Conservation (phyloP, 352 stramenopile genomes). For the Phytophthora hibernalis region DNA sequence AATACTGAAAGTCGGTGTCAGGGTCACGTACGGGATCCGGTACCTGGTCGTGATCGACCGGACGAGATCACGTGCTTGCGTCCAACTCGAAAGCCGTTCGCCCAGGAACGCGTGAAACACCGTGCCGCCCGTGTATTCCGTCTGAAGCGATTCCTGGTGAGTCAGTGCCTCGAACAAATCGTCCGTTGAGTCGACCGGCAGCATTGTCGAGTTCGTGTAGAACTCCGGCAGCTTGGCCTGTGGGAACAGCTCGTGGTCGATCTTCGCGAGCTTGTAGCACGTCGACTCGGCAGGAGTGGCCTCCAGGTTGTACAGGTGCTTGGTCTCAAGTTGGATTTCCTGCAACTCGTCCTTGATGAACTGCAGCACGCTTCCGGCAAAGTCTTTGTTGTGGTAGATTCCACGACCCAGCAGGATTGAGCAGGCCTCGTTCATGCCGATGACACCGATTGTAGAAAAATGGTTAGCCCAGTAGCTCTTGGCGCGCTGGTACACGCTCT, state of each 20-base stretch:
- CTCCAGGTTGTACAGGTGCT: slow-evolving; percentile 42
- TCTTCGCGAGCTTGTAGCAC: slow-evolving; percentile 42
- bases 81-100: slow-evolving; percentile 42
- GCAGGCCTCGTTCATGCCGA: slow-evolving; percentile 43
- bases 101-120: slow-evolving; percentile 43
- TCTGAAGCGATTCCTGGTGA: slow-evolving; percentile 43
- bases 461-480: slow-evolving; percentile 45
- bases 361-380: slow-evolving; percentile 33
- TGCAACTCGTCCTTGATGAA: slow-evolving; percentile 43
- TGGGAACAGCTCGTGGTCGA: slow-evolving; percentile 36
- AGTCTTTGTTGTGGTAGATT: slow-evolving; percentile 44
- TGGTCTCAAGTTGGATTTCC: slow-evolving; percentile 39
- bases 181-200: slow-evolving; percentile 38
- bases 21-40: slow-evolving; percentile 39
- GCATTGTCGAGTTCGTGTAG: slow-evolving; percentile 45
- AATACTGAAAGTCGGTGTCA: slow-evolving; percentile 41
- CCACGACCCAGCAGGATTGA: slow-evolving; percentile 33
- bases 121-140: slow-evolving; percentile 39
- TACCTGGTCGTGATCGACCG: slow-evolving; percentile 34
- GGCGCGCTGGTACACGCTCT: slow-evolving; percentile 35
- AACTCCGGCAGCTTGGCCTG: slow-evolving; percentile 31
- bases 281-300: slow-evolving; percentile 42
- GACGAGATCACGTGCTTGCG: slow-evolving; percentile 37
- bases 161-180: slow-evolving; percentile 37
- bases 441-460: slow-evolving; percentile 42